These are phyloP conservation scores for Stephanodiscus minutulus DNA, from an alignment of 108 stramenopile species.

Conservation along the genomic window DNA sequence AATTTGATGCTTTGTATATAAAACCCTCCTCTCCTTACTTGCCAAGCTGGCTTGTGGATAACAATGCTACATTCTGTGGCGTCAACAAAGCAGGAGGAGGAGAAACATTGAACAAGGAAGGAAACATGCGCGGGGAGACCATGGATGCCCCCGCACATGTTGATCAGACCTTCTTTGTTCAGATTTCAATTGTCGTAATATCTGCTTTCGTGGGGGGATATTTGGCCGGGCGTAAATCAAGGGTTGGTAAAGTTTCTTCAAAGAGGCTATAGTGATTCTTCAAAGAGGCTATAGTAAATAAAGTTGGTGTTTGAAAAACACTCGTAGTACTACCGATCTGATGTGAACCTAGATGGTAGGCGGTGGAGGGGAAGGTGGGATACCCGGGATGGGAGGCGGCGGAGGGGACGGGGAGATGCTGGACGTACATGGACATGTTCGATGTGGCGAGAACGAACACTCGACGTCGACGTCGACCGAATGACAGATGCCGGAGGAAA, in stretches of 20 bases:
- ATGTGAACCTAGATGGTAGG: no score
- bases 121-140: background rate
- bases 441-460: no score
- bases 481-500: no score
- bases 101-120: background rate
- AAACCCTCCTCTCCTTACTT: conserved; percentile 17
- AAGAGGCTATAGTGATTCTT: no score
- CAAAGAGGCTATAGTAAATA: no score
- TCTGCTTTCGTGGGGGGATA: background rate
- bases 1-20: conserved; percentile 37
- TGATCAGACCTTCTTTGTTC: background rate
- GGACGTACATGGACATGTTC: no score
- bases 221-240: background rate
- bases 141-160: background rate
- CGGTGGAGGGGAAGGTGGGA: no score
- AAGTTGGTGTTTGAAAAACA: no score
- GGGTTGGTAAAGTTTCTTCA: background rate
- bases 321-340: no score
- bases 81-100: background rate
- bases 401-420: no score
- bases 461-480: no score
- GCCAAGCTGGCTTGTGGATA: conserved; percentile 27
- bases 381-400: no score
- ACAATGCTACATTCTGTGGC: conserved; percentile 23
- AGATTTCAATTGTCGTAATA: background rate